Conservation (phyloP, 257 asterid genomes). For the Osmanthus fragrans region DNA sequence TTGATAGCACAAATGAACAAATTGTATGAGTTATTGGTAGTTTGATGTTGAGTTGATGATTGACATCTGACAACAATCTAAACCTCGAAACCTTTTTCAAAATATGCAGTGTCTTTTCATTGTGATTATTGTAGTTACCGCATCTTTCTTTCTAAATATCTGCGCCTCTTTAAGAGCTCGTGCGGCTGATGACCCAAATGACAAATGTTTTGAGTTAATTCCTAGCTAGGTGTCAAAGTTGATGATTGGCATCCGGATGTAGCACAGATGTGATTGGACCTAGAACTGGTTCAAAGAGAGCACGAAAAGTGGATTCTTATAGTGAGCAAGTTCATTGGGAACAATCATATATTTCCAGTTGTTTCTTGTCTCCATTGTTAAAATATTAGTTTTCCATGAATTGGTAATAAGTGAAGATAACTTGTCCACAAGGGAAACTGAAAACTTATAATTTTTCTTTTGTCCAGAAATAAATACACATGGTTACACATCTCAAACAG, state of each 20-base stretch:
- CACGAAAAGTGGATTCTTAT: too few species aligned
- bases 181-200: too few species aligned
- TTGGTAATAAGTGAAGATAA: neutral
- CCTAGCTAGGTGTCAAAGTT: too few species aligned
- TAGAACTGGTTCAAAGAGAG: too few species aligned
- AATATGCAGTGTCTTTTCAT: neutral
- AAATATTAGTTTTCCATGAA: neutral
- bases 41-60: neutral
- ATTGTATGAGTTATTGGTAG: neutral
- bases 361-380: neutral
- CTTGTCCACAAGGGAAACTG: neutral
- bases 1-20: neutral
- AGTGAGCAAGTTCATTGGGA: too few species aligned
- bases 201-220: too few species aligned
- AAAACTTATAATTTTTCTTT: neutral
- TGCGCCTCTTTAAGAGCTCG: too few species aligned
- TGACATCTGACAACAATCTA: neutral
- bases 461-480: neutral
- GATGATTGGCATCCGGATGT: too few species aligned
- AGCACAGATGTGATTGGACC: too few species aligned
- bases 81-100: neutral
- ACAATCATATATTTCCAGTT: neutral
- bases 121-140: neutral
- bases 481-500: neutral
- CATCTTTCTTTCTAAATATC: neutral